Evolutionary conservation across 306 rosid genomes (phyloP), one percentile per base, ranked within the genome.

Genomic region (Prunus dulcis): DNA sequence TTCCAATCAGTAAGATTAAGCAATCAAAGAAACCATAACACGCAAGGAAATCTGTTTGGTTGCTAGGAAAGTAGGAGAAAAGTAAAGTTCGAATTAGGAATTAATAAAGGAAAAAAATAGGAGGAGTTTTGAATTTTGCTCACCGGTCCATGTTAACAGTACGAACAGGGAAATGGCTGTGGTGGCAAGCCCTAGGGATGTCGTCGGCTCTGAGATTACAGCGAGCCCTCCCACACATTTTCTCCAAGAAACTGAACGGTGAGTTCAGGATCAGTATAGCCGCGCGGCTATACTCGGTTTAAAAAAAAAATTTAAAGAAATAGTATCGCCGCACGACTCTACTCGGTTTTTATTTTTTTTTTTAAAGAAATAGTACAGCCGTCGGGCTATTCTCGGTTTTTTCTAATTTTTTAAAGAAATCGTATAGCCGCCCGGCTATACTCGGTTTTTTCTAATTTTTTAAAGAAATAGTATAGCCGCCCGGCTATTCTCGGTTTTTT

Each of bases 191-290:
- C 81, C 92, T 84, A 11, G 89, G 75, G 25, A 87, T 51, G 78
- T 92, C 95, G 69, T 90, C 90, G 65, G 87, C 82, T 83, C 89
- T 83, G 2, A 90, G 88, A 25, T 81, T 76, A 72, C 97, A 89
- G 28, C 28, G 28, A 27, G 28, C 28, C 28, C 28, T 27, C 28
- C 3, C 28, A 2, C 3, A 27, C 28, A 27, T 27, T 27, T 27
- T 27, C 28, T 69, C 45, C 11, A 25, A 72, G 12, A 60, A 71
- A 64, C 80, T 64, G 63, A 70, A 80, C 95, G 63, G 98, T 25
- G 4, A 15, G n/a, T 15, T 50, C 55, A 50, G 55, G 13, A 14
- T 12, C 53, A 0, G 15, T 27, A 27, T 28, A 2, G 3, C 30
- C 30, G 30, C 0, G 0, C 3, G 30, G 30, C 30, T 28, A 28